phyloP scores from a whole-genome alignment of 2,329 filamentous ascomycete species.

The Fusarium sp. region DNA sequence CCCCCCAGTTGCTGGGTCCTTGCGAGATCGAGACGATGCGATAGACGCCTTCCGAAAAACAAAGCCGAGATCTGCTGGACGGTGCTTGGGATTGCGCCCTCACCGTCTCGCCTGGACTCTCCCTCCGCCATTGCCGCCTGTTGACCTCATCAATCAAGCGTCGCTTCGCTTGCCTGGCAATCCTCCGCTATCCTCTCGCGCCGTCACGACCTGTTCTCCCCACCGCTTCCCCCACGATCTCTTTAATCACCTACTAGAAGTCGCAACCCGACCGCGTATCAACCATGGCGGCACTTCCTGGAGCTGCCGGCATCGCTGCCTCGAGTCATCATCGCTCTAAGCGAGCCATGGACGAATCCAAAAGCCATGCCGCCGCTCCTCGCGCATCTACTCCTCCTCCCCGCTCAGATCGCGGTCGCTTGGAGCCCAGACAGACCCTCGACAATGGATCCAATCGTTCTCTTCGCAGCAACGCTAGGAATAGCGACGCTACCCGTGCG shows the following conservation, averaged over 20 bases:
- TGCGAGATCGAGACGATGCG: constrained; percentile 44
- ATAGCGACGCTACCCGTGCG: constrained; percentile 52
- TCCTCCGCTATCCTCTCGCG: constrained; percentile 12
- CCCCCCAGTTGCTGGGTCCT: constrained; percentile 29
- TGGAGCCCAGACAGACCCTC: constrained; percentile 56
- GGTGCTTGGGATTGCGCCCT: constrained; percentile 41
- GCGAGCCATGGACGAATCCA: constrained; percentile 49
- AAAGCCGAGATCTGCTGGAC: constrained; percentile 39
- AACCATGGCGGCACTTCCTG: constrained; percentile 52
- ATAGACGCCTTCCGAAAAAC: constrained; percentile 38
- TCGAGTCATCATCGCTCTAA: constrained; percentile 50
- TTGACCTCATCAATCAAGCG: constrained; percentile 8
- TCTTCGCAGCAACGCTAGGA: constrained; percentile 51
- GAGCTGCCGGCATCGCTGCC: constrained; percentile 43
- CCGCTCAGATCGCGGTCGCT: constrained; percentile 56
- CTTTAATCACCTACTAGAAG: constrained; percentile 3
- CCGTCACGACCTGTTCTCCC: constrained; percentile 9
- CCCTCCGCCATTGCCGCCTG: constrained; percentile 8
- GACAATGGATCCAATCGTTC: constrained; percentile 50
- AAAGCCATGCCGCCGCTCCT: constrained; percentile 48
- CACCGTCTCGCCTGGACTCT: constrained; percentile 37
- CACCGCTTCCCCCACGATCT: constrained; percentile 18
- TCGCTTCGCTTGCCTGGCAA: constrained; percentile 10
- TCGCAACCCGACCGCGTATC: constrained; percentile 20
- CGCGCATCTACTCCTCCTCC: constrained; percentile 60